A percentile compares a stretch with the other conserved stretches of the same genome.
Conservation (phyloP, 768 basidiomycete species). For the Mycena chlorophos region DNA sequence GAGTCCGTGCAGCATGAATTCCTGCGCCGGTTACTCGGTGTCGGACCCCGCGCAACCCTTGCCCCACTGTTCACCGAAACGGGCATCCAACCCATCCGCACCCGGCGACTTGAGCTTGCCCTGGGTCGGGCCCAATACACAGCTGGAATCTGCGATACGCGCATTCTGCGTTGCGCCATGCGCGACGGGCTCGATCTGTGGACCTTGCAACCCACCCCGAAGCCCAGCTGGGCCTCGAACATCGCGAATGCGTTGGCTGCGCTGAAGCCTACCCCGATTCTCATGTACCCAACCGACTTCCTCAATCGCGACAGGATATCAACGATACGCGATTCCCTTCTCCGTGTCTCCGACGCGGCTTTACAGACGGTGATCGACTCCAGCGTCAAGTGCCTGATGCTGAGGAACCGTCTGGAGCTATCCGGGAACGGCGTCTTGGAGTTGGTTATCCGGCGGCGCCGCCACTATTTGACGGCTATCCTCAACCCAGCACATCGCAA, state of each 20-base stretch:
- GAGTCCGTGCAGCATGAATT: constrained; percentile 23
- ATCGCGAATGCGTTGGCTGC: not conserved
- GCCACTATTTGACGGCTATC: not conserved
- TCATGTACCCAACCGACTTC: not conserved
- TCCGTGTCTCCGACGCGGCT: not conserved
- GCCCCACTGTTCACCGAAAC: constrained; percentile 29
- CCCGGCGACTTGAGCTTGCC: constrained; percentile 22
- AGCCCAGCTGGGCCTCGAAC: not conserved
- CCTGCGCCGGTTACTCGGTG: constrained; percentile 25
- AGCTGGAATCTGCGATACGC: constrained; percentile 2
- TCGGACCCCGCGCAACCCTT: constrained; percentile 14
- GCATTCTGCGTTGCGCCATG: not conserved
- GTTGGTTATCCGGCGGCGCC: not conserved
- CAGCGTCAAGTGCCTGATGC: not conserved
- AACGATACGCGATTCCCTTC: not conserved
- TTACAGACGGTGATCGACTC: not conserved
- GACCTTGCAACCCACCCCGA: not conserved
- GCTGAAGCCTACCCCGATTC: not conserved
- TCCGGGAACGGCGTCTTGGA: not conserved
- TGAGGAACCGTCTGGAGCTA: not conserved
- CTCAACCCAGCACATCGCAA: not conserved
- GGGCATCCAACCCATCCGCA: constrained; percentile 25
- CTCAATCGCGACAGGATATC: not conserved
- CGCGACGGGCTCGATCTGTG: not conserved
- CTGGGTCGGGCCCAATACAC: constrained; percentile 23